Evolutionary conservation across 495 filamentous ascomycete genomes (phyloP), one percentile per base, ranked within the genome.

Genomic region (Astrocystis sublimbata): DNA sequence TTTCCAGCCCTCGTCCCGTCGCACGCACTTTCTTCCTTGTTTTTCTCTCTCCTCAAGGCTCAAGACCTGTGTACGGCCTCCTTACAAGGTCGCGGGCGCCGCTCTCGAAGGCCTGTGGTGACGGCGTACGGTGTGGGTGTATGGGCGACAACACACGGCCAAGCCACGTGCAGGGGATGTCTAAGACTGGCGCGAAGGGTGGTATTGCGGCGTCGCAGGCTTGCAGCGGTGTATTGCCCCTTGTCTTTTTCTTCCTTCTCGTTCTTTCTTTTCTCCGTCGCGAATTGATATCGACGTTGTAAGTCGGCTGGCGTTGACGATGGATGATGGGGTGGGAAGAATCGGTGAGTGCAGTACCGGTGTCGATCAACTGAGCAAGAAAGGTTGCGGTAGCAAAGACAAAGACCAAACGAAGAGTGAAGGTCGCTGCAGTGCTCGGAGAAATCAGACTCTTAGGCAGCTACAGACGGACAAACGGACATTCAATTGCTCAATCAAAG

Each of bases 131-230:
- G 28, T 36, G 41, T 58, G 55, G 28, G 30, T 31, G 55, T 58
- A 47, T 58, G 42, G 9, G 46, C 38, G 42, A 58, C 30, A 47
- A 47, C 21, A 58, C 15, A 38, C 38, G 28, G 55, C 42, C 55
- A 58, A 45, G 54, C 41, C 24, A 26, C 31, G 42, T 36, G 42
- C 41, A 47, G 28, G 15, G 31, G 42, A 1, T 45, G n/a, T 47
- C 42, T 13, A 13, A 58, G 43, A 58, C 55, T 23, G 19, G 55
- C 19, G 26, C 9, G n/a, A 24, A 23, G 30, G 21, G 28, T 58
- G 55, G n/a, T 35, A 21, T 12, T 31, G 26, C 21, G 21, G 5
- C 6, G 17, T 13, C 46, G 45, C 26, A 24, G 19, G 15, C 23
- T 50, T 2, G 47, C 1, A 15, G 17, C 7, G 49, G 17, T 21